A percentile compares a stretch with the other conserved stretches of the same genome.
Evolutionary conservation across 176 grass and related monocot genomes (phyloP).

Genomic region (Calamus simplicifolius): DNA sequence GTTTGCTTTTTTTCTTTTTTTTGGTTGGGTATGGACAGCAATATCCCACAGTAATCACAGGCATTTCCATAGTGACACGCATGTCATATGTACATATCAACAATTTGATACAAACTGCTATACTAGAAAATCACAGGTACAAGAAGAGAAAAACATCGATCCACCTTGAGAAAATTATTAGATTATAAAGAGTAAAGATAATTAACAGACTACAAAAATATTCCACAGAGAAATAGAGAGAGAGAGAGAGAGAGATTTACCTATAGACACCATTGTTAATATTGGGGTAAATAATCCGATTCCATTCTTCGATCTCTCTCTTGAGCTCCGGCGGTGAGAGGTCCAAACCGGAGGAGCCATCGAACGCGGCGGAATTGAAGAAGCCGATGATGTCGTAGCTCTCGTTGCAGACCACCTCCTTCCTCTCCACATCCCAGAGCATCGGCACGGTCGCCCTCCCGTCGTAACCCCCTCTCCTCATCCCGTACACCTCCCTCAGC

Average conservation of each 20-base stretch:
- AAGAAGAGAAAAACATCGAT: too few relatives aligned
- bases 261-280: slow-evolving; percentile 89
- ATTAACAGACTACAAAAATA: background rate
- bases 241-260: slow-evolving; percentile 10
- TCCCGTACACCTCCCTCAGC: slow-evolving; percentile 82
- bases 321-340: slow-evolving; percentile 60
- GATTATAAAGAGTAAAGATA: background rate
- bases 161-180: too few relatives aligned
- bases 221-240: background rate
- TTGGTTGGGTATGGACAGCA: too few relatives aligned
- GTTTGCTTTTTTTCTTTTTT: too few relatives aligned
- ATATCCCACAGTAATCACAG: too few relatives aligned
- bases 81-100: too few relatives aligned
- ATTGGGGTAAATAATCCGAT: slow-evolving; percentile 64
- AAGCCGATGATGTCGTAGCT: slow-evolving; percentile 88
- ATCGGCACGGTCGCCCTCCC: slow-evolving; percentile 76
- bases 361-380: slow-evolving; percentile 36
- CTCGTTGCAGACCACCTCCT: slow-evolving; percentile 91
- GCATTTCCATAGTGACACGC: too few relatives aligned
- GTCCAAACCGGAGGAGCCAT: slow-evolving; percentile 6
- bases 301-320: slow-evolving; percentile 78
- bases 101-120: too few relatives aligned
- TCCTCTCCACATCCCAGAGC: slow-evolving; percentile 72
- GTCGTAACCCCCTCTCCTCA: slow-evolving; percentile 52
- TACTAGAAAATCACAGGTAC: too few relatives aligned